Evolutionary conservation across 2,329 filamentous ascomycete species (phyloP).

Genomic region (Sarocladium strictum): DNA sequence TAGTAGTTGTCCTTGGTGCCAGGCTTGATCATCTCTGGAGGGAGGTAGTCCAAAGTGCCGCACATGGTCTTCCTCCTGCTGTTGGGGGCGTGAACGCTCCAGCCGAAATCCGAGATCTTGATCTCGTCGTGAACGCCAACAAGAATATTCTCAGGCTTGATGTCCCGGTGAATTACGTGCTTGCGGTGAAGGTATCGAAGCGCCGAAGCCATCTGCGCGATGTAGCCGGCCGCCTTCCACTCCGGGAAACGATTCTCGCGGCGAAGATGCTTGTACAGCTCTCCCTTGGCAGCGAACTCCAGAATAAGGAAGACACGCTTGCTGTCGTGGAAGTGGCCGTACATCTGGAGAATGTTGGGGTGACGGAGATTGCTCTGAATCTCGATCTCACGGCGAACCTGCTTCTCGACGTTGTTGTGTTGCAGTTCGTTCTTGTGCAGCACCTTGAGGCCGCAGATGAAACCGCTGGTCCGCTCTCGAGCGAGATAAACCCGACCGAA

Average conservation of each 20-base stretch:
- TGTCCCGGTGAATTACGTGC: slow-evolving; percentile 94
- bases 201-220: slow-evolving; percentile 86
- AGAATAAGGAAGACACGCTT: slow-evolving; percentile 84
- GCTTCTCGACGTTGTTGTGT: slow-evolving; percentile 71
- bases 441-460: slow-evolving; percentile 82
- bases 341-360: slow-evolving; percentile 77
- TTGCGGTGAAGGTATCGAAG: slow-evolving; percentile 91
- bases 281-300: slow-evolving; percentile 79
- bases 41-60: slow-evolving; percentile 93
- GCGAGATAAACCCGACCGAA: slow-evolving; percentile 83
- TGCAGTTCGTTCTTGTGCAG: slow-evolving; percentile 79
- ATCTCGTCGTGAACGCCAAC: slow-evolving; percentile 96
- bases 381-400: slow-evolving; percentile 81
- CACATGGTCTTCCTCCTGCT: slow-evolving; percentile 93
- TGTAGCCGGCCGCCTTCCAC: slow-evolving; percentile 80
- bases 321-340: slow-evolving; percentile 83
- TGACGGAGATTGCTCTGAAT: slow-evolving; percentile 84
- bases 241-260: slow-evolving; percentile 76
- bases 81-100: slow-evolving; percentile 96
- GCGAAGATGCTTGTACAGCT: slow-evolving; percentile 81
- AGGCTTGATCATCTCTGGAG: slow-evolving; percentile 92
- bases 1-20: slow-evolving; percentile 82
- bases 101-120: slow-evolving; percentile 97
- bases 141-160: slow-evolving; percentile 96
- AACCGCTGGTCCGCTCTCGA: slow-evolving; percentile 70